Percentiles rank a stretch among this genome's conserved stretches.
Evolutionary conservation across 2,329 filamentous ascomycete genomes (phyloP).

Genomic region (Penicillium vulpinum): DNA sequence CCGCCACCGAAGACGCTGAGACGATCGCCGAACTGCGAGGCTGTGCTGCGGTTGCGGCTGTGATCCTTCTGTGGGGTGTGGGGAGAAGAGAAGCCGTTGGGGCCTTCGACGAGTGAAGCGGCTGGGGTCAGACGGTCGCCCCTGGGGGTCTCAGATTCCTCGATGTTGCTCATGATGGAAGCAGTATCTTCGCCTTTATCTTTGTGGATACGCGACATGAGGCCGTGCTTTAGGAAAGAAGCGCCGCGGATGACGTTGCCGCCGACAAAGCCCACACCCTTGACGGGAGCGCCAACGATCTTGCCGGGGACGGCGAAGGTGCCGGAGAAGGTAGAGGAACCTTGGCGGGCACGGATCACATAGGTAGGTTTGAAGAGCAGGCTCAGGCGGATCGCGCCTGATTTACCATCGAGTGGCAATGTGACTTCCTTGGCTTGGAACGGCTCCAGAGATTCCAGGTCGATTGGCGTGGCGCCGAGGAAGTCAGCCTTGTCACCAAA

Average conservation of each 20-base stretch:
- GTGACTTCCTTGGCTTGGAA: constrained; percentile 76
- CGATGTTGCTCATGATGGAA: constrained; percentile 25
- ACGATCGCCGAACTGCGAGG: constrained; percentile 51
- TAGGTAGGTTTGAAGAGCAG: constrained; percentile 93
- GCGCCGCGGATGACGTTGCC: constrained; percentile 85
- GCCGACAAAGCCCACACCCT: constrained; percentile 79
- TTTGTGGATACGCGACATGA: constrained; percentile 62
- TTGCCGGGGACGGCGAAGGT: constrained; percentile 85
- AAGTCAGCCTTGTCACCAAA: constrained; percentile 94
- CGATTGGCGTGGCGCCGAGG: constrained; percentile 74
- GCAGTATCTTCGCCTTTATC: constrained; percentile 43
- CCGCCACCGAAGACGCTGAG: constrained; percentile 52
- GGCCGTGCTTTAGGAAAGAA: constrained; percentile 82
- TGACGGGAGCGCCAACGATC: constrained; percentile 93
- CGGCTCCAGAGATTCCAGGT: constrained; percentile 77
- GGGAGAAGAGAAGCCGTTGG: constrained; percentile 28
- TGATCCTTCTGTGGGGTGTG: constrained; percentile 42
- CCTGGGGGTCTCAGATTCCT: constrained; percentile 21
- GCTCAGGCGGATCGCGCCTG: constrained; percentile 76
- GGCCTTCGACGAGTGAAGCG: constrained; percentile 32
- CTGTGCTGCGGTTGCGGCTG: constrained; percentile 49
- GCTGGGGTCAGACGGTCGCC: constrained; percentile 19
- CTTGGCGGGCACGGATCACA: constrained; percentile 80
- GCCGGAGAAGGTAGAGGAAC: constrained; percentile 88
- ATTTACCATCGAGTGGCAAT: constrained; percentile 82